A percentile compares a stretch with the other conserved stretches of the same genome.
phyloP scores from a whole-genome alignment of 1,284 basidiomycete species.

The Prillingera fragicola region DNA sequence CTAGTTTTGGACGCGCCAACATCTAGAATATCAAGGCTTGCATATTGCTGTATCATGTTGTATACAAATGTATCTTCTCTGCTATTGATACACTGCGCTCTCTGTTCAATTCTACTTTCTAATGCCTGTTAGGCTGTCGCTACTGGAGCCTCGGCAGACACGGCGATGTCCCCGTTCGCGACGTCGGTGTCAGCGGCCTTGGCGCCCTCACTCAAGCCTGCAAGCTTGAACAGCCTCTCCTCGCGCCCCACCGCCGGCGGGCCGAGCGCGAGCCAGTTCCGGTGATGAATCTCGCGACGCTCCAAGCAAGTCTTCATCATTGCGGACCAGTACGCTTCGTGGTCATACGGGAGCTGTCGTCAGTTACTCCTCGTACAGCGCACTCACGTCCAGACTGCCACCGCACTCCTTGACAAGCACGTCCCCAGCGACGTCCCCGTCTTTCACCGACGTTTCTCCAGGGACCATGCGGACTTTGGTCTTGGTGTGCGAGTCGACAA shows the following conservation, averaged over 20 bases:
- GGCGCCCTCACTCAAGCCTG: too few relatives aligned
- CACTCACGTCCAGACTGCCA: constrained; percentile 31
- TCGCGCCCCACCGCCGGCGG: constrained; percentile 25
- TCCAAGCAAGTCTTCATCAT: constrained; percentile 27
- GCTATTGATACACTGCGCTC: too few relatives aligned
- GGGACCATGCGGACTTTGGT: constrained; percentile 27
- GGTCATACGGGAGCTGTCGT: constrained; percentile 30
- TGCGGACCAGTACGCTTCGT: constrained; percentile 34
- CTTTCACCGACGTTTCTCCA: constrained; percentile 20
- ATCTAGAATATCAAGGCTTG: too few relatives aligned
- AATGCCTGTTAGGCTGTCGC: too few relatives aligned
- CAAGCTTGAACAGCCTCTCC: constrained; percentile 30
- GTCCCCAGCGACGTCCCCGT: constrained; percentile 18
- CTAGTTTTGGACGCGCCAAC: too few relatives aligned
- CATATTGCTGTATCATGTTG: too few relatives aligned
- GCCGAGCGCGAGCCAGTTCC: constrained; percentile 25
- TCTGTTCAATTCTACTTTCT: too few relatives aligned
- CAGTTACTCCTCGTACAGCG: not conserved
- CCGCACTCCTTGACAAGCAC: constrained; percentile 32
- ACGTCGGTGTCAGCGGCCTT: too few relatives aligned
- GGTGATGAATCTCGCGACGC: constrained; percentile 22
- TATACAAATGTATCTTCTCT: too few relatives aligned
- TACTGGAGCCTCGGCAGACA: too few relatives aligned
- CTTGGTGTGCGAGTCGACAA: constrained; percentile 38
- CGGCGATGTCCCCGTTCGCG: too few relatives aligned